phyloP scores from a whole-genome alignment of 139 green algal genomes.

The Picochlorum costavermella region DNA sequence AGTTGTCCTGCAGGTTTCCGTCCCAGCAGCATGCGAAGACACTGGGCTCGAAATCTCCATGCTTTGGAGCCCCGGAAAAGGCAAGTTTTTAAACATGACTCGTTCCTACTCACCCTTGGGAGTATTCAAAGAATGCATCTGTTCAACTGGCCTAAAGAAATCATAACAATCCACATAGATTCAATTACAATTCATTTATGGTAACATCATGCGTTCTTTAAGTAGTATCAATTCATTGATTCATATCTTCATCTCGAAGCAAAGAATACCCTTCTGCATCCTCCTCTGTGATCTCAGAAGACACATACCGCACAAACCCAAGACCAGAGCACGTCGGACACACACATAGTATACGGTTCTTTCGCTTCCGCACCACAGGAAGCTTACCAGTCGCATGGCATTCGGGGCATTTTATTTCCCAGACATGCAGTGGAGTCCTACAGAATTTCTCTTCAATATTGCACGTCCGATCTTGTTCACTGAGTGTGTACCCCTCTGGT shows the following conservation, averaged over 20 bases:
- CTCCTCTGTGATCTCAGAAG: background rate
- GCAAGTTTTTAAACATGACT: slow-evolving; percentile 16
- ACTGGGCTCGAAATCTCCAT: slow-evolving; percentile 14
- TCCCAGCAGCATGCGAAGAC: background rate
- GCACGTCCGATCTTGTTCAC: background rate
- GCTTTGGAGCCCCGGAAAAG: slow-evolving; percentile 14
- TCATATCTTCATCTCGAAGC: background rate
- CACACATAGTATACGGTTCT: background rate
- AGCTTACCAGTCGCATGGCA: background rate
- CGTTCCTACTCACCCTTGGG: slow-evolving; percentile 14
- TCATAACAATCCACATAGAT: background rate
- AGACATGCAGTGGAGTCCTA: slow-evolving; percentile 9
- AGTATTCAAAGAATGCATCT: background rate
- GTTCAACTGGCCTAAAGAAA: slow-evolving; percentile 7
- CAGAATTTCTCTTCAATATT: slow-evolving; percentile 6
- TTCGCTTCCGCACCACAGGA: background rate
- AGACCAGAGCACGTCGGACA: slow-evolving; percentile 6
- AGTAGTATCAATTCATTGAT: background rate
- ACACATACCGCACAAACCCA: slow-evolving; percentile 7
- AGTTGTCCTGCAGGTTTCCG: slow-evolving; percentile 12
- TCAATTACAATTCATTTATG: background rate
- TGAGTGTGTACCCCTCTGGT: slow-evolving; percentile 3
- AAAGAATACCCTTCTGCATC: background rate
- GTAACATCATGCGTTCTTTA: background rate
- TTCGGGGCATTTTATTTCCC: slow-evolving; percentile 11